Percentiles rank a stretch among this genome's conserved stretches.
Evolutionary conservation across 345 rosid genomes (phyloP).

Genomic region (Brassica incana): DNA sequence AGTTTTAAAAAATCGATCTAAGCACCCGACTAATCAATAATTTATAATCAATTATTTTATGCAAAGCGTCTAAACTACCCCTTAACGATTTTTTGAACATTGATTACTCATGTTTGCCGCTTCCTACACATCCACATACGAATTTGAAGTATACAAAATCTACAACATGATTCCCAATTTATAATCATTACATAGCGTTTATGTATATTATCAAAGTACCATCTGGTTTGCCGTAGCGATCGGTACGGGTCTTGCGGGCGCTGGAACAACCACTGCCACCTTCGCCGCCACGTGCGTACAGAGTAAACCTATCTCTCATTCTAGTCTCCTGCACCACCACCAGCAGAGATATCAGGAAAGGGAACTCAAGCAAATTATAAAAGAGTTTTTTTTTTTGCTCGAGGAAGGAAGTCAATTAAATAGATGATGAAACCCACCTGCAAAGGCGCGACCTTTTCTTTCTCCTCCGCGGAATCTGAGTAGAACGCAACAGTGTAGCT

Average conservation of each 20-base stretch:
- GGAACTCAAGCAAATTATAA: neutral
- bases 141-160: neutral
- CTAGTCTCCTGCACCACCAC: slow-evolving; percentile 36
- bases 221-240: slow-evolving; percentile 44
- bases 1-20: no score
- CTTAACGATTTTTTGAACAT: neutral
- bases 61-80: neutral
- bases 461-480: slow-evolving; percentile 48
- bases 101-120: neutral
- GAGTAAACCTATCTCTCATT: slow-evolving; percentile 55
- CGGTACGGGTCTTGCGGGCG: slow-evolving; percentile 35
- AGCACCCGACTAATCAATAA: no score
- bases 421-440: neutral
- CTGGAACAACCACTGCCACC: slow-evolving; percentile 46
- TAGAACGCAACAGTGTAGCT: neutral
- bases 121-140: neutral
- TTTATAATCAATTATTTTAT: no score
- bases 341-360: neutral
- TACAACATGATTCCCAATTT: neutral
- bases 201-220: slow-evolving; percentile 8
- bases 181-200: neutral
- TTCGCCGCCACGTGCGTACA: slow-evolving; percentile 44
- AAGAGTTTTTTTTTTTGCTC: neutral
- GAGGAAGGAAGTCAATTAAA: neutral
- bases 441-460: slow-evolving; percentile 43